Base-by-base conservation (phyloP, 164 flowering plant species). In the Berberis thunbergii region DNA sequence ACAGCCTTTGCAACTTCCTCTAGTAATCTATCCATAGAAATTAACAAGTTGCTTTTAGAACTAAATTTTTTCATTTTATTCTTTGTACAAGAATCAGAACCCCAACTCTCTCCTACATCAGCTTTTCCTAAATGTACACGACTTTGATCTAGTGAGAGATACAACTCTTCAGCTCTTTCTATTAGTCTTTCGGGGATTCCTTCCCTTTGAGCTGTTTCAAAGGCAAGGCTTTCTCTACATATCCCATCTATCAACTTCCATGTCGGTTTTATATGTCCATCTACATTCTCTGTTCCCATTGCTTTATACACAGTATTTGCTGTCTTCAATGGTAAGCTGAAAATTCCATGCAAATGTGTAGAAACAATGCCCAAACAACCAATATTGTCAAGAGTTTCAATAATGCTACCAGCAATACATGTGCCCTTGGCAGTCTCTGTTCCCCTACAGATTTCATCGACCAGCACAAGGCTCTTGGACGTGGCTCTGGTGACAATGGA, bases 361-460 rank as follows among this genome's bases (percentile, higher is more conserved):
- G 99, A 94, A 55, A 94, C 82, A 63, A 94, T 78, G 43, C 99
- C 99, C 59, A 94, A 77, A 72, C 99, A 94, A 69, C 91, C 89
- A 76, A 82, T 77, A 38, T 66, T 65, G 66, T 91, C 97, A 60
- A 94, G 88, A 71, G 83, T 79, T 69, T 94, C 99, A 58, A 89
- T 59, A 44, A 94, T 79, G 79, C 96, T 87, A 54, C 96, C 99
- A 42, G 99, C 99, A 77, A 94, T 89, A 67, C 96, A 93, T 13
- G 97, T 88, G 48, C 99, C 99, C 60, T 94, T 94, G 6, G 86
- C 87, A 63, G 96, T 91, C 76, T 94, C 99, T 13, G 97, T 94
- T 65, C 99, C 99, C 63, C 99, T 83, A 67, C 99, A 94, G 54
- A 94, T 94, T 82, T 94, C 99, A 77, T 94, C 97, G 50, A 94